Evolutionary conservation across 306 rosid genomes (phyloP).

Genomic region (Corylus avellana): DNA sequence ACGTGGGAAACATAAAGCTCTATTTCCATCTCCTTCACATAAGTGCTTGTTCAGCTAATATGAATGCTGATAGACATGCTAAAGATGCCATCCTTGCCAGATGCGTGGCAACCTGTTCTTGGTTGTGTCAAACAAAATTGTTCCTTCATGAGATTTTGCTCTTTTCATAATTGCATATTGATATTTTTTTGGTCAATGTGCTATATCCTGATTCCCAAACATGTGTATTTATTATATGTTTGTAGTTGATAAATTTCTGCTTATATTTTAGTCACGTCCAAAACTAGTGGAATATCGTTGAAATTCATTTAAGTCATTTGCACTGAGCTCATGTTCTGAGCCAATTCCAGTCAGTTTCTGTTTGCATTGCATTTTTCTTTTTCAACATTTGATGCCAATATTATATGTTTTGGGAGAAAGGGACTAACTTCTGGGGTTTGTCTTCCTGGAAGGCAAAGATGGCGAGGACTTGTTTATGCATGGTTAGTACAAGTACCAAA

Average conservation of each 20-base stretch:
- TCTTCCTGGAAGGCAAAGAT: background rate
- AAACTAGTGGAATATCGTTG: background rate
- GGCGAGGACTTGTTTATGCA: background rate
- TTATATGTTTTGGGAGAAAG: background rate
- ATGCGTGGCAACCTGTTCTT: background rate
- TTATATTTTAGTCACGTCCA: background rate
- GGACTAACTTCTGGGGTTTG: background rate
- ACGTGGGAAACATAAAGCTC: background rate
- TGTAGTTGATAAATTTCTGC: background rate
- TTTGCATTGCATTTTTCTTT: background rate
- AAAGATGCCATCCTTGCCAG: background rate
- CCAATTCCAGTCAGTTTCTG: background rate
- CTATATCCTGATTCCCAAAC: background rate
- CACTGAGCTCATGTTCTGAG: background rate
- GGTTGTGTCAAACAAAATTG: background rate
- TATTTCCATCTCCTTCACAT: background rate
- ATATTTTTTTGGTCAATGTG: background rate
- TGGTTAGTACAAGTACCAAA: background rate
- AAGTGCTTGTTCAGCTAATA: background rate
- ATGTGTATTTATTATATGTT: background rate
- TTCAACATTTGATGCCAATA: background rate
- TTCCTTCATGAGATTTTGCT: background rate
- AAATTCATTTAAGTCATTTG: background rate
- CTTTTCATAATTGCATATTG: background rate
- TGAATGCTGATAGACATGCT: background rate